Percentiles rank a stretch among this genome's conserved stretches.
These are phyloP conservation scores for Stramenopiles sp. DNA, from an alignment of 352 stramenopile genomes.

Conservation along the genomic window DNA sequence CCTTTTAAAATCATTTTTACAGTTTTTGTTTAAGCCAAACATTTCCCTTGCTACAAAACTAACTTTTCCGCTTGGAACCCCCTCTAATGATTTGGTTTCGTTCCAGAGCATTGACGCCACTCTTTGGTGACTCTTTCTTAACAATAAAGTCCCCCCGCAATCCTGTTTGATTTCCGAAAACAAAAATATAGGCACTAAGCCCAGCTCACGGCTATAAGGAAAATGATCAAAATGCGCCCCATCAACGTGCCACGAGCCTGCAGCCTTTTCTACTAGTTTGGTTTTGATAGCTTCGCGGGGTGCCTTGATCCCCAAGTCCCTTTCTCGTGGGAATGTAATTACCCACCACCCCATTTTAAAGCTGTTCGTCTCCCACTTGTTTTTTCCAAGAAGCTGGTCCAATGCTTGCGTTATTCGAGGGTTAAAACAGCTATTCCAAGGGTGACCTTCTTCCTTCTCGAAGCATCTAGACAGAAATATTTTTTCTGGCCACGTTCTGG, in stretches of 20 bases:
- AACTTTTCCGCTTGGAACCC: slow-evolving; percentile 14
- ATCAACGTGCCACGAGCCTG: slow-evolving; percentile 54
- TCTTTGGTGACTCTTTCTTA: slow-evolving; percentile 36
- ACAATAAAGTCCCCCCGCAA: slow-evolving; percentile 44
- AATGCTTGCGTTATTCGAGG: slow-evolving; percentile 32
- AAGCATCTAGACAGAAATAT: slow-evolving; percentile 19
- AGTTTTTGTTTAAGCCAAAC: slow-evolving; percentile 12
- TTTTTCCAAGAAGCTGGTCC: slow-evolving; percentile 43
- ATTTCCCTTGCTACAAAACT: slow-evolving; percentile 17
- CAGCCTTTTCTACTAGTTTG: too few relatives aligned
- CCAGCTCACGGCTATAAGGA: slow-evolving; percentile 40
- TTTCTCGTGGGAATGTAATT: slow-evolving; percentile 43
- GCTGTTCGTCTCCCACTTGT: slow-evolving; percentile 29
- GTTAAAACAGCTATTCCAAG: slow-evolving; percentile 34
- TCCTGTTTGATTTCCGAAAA: slow-evolving; percentile 41
- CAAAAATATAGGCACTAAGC: slow-evolving; percentile 48
- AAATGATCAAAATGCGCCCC: slow-evolving; percentile 46
- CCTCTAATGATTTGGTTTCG: slow-evolving; percentile 37
- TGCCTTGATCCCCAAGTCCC: slow-evolving; percentile 35
- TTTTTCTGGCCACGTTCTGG: slow-evolving; percentile 35
- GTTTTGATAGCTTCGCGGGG: too few relatives aligned
- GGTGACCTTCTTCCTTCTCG: slow-evolving; percentile 24
- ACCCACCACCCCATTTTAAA: slow-evolving; percentile 60
- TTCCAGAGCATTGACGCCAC: slow-evolving; percentile 35
- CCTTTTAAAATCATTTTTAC: slow-evolving; percentile 25